Percentiles rank a stretch among this genome's conserved stretches.
These are phyloP conservation scores for Ceratobasidium sp. DNA, from an alignment of 1,284 basidiomycete genomes.

Conservation along the genomic window DNA sequence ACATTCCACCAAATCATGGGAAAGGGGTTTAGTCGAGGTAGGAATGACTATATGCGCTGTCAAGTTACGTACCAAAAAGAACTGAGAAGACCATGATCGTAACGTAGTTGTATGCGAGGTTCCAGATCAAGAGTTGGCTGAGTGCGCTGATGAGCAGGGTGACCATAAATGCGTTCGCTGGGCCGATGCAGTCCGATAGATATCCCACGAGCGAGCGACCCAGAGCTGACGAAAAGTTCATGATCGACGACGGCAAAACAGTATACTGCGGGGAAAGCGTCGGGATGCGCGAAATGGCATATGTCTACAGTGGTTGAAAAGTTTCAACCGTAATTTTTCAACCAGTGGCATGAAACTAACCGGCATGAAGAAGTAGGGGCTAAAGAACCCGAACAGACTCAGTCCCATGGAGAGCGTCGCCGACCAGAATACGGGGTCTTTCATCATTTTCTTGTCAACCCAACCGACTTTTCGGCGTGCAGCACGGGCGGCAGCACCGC, in stretches of 20 bases:
- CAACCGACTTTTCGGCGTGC: slow-evolving; percentile 35
- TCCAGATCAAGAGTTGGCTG: slow-evolving; percentile 52
- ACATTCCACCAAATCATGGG: neutral
- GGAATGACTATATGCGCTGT: neutral
- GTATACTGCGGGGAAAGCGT: slow-evolving; percentile 44
- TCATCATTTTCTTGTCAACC: slow-evolving; percentile 47
- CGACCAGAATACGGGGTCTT: slow-evolving; percentile 50
- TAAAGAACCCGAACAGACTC: slow-evolving; percentile 46
- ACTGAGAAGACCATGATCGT: slow-evolving; percentile 51
- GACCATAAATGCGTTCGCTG: slow-evolving; percentile 52
- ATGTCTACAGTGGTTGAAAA: slow-evolving; percentile 46
- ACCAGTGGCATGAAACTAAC: slow-evolving; percentile 36
- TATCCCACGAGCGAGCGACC: slow-evolving; percentile 51
- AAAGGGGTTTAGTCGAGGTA: neutral
- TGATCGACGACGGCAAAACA: slow-evolving; percentile 50
- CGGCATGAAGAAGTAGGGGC: slow-evolving; percentile 45
- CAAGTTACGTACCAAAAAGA: slow-evolving; percentile 48
- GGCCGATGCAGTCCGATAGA: slow-evolving; percentile 51
- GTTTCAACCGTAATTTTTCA: neutral
- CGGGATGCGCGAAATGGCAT: slow-evolving; percentile 49
- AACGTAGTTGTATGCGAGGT: slow-evolving; percentile 51
- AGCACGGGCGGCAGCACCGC: slow-evolving; percentile 17
- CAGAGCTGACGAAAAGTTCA: slow-evolving; percentile 51
- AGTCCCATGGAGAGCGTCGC: slow-evolving; percentile 44
- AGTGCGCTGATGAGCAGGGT: slow-evolving; percentile 50